These are phyloP conservation scores for Suhomyces choctaworum DNA, from an alignment of 1,139 yeast genomes.

Conservation along the genomic window DNA sequence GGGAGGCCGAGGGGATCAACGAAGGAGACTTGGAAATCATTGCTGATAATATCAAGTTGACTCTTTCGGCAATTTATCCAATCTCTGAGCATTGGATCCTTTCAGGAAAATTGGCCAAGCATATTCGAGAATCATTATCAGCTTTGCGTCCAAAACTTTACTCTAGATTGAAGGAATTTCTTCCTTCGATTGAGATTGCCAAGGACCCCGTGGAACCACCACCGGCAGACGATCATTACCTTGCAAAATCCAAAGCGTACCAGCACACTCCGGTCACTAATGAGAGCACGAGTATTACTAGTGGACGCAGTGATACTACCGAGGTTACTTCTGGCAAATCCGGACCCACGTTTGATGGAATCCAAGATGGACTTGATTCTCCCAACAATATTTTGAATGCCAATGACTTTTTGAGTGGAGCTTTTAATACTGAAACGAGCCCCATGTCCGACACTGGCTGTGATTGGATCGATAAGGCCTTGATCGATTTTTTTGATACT, in stretches of 20 bases:
- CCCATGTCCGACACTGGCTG: slow-evolving; percentile 52
- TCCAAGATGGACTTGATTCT: slow-evolving; percentile 1
- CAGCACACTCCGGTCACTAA: not conserved
- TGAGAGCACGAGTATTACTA: not conserved
- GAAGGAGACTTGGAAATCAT: slow-evolving; percentile 40
- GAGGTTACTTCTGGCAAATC: not conserved
- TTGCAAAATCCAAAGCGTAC: not conserved
- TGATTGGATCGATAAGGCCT: slow-evolving; percentile 51
- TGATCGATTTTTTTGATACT: slow-evolving; percentile 21
- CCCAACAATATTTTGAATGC: slow-evolving; percentile 2
- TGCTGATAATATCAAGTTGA: slow-evolving; percentile 49
- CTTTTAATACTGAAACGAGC: slow-evolving; percentile 18
- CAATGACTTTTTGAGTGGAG: slow-evolving; percentile 7
- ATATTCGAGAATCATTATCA: slow-evolving; percentile 41
- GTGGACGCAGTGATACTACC: not conserved
- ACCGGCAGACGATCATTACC: not conserved
- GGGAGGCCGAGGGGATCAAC: slow-evolving; percentile 15
- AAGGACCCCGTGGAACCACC: slow-evolving; percentile 1
- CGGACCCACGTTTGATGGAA: not conserved
- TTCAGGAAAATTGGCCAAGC: slow-evolving; percentile 46
- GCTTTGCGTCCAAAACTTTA: slow-evolving; percentile 31
- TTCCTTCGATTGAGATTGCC: slow-evolving; percentile 16
- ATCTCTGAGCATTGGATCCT: slow-evolving; percentile 50
- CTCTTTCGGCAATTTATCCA: slow-evolving; percentile 46
- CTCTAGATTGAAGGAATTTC: slow-evolving; percentile 21